phyloP scores from a whole-genome alignment of 306 rosid species.

The Elaeagnus macrophylla region DNA sequence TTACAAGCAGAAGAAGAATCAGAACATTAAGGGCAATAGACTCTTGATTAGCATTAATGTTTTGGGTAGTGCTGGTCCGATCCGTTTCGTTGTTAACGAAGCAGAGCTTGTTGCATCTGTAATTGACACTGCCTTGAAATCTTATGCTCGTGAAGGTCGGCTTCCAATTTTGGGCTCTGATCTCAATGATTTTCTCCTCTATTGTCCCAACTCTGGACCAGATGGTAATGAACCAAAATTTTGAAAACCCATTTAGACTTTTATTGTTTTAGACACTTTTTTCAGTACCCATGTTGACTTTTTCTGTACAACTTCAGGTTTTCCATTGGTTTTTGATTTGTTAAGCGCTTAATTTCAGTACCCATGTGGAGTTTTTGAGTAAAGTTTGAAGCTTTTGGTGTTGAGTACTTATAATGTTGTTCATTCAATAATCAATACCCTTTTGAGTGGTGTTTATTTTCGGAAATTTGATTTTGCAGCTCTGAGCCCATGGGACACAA shows the following conservation, averaged over 20 bases:
- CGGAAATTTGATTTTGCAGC: constrained; percentile 37
- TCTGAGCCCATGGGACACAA: constrained; percentile 63
- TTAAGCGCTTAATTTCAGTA: background rate
- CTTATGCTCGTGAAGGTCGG: constrained; percentile 93
- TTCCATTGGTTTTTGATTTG: too few species aligned
- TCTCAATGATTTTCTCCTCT: constrained; percentile 46
- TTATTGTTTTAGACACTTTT: background rate
- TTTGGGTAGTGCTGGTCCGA: constrained; percentile 88
- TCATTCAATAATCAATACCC: too few species aligned
- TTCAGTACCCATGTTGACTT: background rate
- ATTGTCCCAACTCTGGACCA: constrained; percentile 55
- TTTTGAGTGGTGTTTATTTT: too few species aligned
- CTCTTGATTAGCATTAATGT: constrained; percentile 72
- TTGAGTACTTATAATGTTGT: too few species aligned
- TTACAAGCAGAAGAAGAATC: constrained; percentile 76
- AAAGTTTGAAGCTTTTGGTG: too few species aligned
- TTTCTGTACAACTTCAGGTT: too few species aligned
- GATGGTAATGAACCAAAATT: constrained; percentile 40
- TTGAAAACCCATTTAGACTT: constrained; percentile 3
- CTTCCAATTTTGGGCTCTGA: constrained; percentile 67
- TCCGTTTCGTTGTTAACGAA: constrained; percentile 75
- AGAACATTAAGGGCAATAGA: constrained; percentile 44
- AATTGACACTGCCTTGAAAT: constrained; percentile 69
- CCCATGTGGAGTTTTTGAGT: background rate
- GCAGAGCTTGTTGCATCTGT: constrained; percentile 60